Evolutionary conservation across 768 basidiomycete species (phyloP), one percentile per base, ranked within the genome.

Genomic region (Harrya chromipes): DNA sequence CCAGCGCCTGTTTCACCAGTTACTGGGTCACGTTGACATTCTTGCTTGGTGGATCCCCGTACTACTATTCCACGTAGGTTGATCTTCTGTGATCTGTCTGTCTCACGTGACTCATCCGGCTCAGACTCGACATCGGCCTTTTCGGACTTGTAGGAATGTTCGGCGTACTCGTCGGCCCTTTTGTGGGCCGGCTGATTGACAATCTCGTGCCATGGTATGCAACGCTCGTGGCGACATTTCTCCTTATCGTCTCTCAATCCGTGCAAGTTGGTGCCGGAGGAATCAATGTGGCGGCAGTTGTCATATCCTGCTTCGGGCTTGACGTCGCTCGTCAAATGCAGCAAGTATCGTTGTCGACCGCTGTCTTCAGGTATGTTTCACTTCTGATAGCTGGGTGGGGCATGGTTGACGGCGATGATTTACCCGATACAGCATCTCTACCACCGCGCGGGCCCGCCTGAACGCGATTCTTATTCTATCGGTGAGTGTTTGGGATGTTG

Each of bases 11-110:
- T 43, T 83, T 77, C 34, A 74, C 70, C 11, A 77, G 72, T 55
- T 84, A 82, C 55, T 84, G 85, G 85, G 84, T 87, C 4, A 87
- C 85, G 0, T 65, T 89, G 52, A 91, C 90, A 0, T 94, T 93
- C 72, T 71, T 93, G 19, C 81, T 95, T 3, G 84, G 83, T 8
- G 87, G 83, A 6, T 67, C 82, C 4, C 86, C 87, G 1, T 94
- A 91, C 61, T 61, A 83, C 57, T 92, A 85, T 55, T 85, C 83
- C 1, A 87, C 84, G 85, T 80, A 56, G 26, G 77, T 52, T 7
- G 27, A 19, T 14, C 10, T 24, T 40, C 20, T 29, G 29, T 29
- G 29, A 19, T 37, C 34, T 31, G 3, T 13, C 17, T 8, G 10
- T 40, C 20, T 40, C 38, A 43, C 27, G 19, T 45, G 39, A 40